Evolutionary conservation across 306 rosid species (phyloP), one percentile per base, ranked within the genome.

Genomic region (Cucurbita pepo): DNA sequence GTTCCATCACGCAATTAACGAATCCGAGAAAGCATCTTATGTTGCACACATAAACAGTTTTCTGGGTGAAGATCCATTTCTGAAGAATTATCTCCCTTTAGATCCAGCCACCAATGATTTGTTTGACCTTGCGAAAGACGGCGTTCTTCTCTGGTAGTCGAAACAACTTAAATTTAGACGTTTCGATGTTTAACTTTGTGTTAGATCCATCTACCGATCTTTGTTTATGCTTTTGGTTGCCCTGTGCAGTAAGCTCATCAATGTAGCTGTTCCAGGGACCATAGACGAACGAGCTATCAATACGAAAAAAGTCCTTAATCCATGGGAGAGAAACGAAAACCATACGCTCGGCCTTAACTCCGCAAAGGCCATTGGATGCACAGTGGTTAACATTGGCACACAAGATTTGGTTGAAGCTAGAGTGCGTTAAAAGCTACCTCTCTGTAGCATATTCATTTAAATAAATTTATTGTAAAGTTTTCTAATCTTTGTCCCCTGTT

Each of bases 271-370:
- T 83, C 96, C 99, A 57, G 99, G 99, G 86, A 95, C 99, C 78
- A 91, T 95, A 76, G 99, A 95, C 61, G 97, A 95, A 71, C 87
- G 99, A 85, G 99, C 99, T 74, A 95, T 95, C 76, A 95, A 95
- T 79, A 95, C 97, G 7, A 95, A 91, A 82, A 73, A 79, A 54
- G 84, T 80, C 76, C 97, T 95, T 59, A 95, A 95, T 88, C 99
- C 97, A 40, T 95, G 99, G 99, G 99, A 95, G 88, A 89, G 97
- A 79, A 95, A 95, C 82, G 99, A 95, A 77, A 95, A 95, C 75
- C 99, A 95, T 76, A 91, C 96, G 34, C 97, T 95, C 59, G 88
- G 97, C 83, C 97, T 95, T 63, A 95, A 95, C 77, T 95, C 99
- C 56, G 99, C 99, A 10, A 95, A 88, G 82, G 99, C 99, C 79